Conservation (phyloP, 192 early-diverging fungal genomes). For the Thoreauomyces humboldtii region DNA sequence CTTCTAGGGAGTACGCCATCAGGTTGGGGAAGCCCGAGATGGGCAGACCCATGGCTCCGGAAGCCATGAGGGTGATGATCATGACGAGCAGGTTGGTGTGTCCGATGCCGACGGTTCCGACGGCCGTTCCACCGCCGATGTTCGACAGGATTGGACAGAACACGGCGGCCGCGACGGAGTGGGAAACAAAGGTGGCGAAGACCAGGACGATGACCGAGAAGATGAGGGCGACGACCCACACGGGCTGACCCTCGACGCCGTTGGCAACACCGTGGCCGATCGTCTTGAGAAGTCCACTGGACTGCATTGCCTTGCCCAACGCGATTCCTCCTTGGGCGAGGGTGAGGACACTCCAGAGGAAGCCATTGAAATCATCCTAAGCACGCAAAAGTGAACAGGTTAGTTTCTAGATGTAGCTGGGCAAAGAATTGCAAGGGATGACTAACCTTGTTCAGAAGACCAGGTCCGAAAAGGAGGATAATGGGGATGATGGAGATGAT, state of each 20-base stretch:
- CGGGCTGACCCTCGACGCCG: not conserved
- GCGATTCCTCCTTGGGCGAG: not conserved
- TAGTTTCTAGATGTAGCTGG: too few species aligned
- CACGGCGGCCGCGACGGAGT: not conserved
- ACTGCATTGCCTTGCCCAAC: not conserved
- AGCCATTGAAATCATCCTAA: not conserved
- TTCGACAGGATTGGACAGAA: not conserved
- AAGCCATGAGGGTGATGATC: slow-evolving; percentile 81
- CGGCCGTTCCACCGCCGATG: not conserved
- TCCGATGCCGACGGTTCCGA: not conserved
- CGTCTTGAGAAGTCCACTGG: not conserved
- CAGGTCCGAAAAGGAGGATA: not conserved
- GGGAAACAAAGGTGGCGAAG: not conserved
- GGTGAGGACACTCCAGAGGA: not conserved
- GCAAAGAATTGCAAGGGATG: too few species aligned
- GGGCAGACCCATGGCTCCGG: slow-evolving; percentile 83
- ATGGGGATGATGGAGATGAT: not conserved
- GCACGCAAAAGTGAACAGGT: too few species aligned
- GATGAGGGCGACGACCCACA: not conserved
- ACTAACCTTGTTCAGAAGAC: not conserved
- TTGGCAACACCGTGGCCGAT: not conserved
- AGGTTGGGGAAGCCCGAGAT: slow-evolving; percentile 93
- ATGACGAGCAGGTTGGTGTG: too few species aligned
- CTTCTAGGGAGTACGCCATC: slow-evolving; percentile 89
- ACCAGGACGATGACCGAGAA: not conserved